Evolutionary conservation across 148 eudicot genomes (phyloP).

Genomic region (Cornus florida): DNA sequence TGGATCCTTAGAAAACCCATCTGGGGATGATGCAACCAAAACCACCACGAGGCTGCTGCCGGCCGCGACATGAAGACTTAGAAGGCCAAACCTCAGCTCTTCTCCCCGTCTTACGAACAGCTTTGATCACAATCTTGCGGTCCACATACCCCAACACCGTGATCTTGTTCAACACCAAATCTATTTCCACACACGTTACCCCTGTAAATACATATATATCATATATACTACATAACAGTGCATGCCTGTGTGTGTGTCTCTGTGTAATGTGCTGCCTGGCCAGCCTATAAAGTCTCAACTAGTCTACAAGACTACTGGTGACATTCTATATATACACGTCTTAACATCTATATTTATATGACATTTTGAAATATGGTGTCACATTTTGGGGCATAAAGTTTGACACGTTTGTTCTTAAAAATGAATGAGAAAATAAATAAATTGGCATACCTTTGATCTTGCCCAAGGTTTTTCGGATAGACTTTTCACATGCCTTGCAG

Average conservation of each 20-base stretch:
- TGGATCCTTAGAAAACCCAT: background rate
- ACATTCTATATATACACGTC: too few relatives aligned
- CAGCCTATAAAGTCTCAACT: too few relatives aligned
- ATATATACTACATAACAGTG: too few relatives aligned
- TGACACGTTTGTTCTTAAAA: too few relatives aligned
- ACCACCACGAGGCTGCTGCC: background rate
- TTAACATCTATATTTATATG: too few relatives aligned
- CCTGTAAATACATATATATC: background rate
- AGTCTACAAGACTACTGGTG: too few relatives aligned
- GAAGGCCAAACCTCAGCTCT: background rate
- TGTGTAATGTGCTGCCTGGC: too few relatives aligned
- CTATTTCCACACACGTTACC: background rate
- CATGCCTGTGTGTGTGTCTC: too few relatives aligned
- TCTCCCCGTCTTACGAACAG: background rate
- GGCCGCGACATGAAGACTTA: background rate
- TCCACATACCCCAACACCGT: background rate
- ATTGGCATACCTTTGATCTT: background rate
- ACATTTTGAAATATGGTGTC: too few relatives aligned
- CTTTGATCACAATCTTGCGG: background rate
- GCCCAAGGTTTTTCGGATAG: background rate
- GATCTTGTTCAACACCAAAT: background rate
- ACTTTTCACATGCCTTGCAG: background rate
- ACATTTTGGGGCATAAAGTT: too few relatives aligned
- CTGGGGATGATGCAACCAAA: background rate
- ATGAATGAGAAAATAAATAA: too few relatives aligned